Evolutionary conservation across 352 stramenopile genomes (phyloP), one percentile per base, ranked within the genome.

Genomic region (Globisporangium perplexum): DNA sequence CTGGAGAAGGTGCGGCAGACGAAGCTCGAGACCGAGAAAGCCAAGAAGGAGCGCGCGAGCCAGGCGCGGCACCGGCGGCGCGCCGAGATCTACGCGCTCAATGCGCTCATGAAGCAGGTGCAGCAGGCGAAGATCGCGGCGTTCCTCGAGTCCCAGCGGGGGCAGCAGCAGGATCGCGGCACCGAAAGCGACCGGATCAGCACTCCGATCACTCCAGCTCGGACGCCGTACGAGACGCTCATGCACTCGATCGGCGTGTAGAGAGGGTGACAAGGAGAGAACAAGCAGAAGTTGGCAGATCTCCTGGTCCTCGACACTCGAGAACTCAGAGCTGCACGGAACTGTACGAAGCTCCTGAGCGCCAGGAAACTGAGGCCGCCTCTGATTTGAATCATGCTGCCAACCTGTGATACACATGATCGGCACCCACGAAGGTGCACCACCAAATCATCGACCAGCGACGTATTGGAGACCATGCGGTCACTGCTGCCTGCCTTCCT

Each of bases 51-150:
- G 28, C 70, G 75, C 26, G 62, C 68, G n/a, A 65, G 47, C 2
- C 61, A 74, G 35, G 63, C 65, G 41, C 77, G 78, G 42, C 68
- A 77, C 30, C 70, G 74, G 1, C 72, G 77, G 11, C 77, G 78
- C 20, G 71, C 78, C 22, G 78, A 89, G 59, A 89, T 89, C 49
- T 89, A 89, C 63, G 75, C 77, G 23, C 67, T 89, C 4, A 87
- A 89, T 48, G 71, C 78, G 11, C 62, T 87, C 20, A 60, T 89
- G 50, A 62, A 72, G 15, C 63, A 84, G 50, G 55, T 89, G 18
- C 78, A 89, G 48, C 78, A 87, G 50, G 73, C 73, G 17, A 89
- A 89, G 60, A 70, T 87, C 48, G 57, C 69, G 1, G 53, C 47
- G 22, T 89, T 73, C 33, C 70, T 89, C 42, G 57, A 62, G 39